Evolutionary conservation across 495 filamentous ascomycete genomes (phyloP), one percentile per base, ranked within the genome.

Genomic region (Penicillium samsonianum): DNA sequence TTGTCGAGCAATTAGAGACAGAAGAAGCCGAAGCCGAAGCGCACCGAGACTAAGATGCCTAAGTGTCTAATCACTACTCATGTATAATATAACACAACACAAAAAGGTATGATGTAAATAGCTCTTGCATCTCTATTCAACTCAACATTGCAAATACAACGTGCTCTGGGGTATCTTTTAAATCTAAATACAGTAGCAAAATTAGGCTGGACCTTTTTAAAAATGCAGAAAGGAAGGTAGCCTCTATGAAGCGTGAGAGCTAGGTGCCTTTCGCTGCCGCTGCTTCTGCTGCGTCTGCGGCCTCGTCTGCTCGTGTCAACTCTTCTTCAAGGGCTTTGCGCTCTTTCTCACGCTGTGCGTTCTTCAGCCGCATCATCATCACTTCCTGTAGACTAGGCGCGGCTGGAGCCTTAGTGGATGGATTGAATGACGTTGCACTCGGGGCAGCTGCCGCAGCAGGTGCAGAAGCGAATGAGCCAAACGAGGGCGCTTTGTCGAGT

Each of bases 331-430:
- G 63, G 16, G 80, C 73, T 37, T 71, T 77, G 38, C 76, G 71
- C 59, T 79, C 77, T 64, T 84, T 84, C 62, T 87, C 82, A 11
- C 73, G 67, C 59, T 80, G 77, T 0, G 82, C 82, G 53, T 80
- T 83, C 62, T 84, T 85, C 50, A 88, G 58, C 31, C 83, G 73
- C 67, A 87, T 87, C 67, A 87, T 67, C 1, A 80, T 86, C 55
- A 81, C 60, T 37, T 88, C 84, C 62, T 87, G 75, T 30, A 85
- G 53, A 55, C 77, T 86, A 3, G 82, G 81, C 23, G 73, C 74
- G 49, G 68, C 70, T 12, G 66, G 20, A 3, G 63, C 60, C 38
- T 69, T 67, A 0, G 62, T 61, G 11, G 69, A 67, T 5, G 67
- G 63, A 20, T 68, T 67, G 20, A 74, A 64, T 8, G 67, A 56